Evolutionary conservation across 2,329 filamentous ascomycete species (phyloP).

Genomic region (Alternaria novae-zelandiae): DNA sequence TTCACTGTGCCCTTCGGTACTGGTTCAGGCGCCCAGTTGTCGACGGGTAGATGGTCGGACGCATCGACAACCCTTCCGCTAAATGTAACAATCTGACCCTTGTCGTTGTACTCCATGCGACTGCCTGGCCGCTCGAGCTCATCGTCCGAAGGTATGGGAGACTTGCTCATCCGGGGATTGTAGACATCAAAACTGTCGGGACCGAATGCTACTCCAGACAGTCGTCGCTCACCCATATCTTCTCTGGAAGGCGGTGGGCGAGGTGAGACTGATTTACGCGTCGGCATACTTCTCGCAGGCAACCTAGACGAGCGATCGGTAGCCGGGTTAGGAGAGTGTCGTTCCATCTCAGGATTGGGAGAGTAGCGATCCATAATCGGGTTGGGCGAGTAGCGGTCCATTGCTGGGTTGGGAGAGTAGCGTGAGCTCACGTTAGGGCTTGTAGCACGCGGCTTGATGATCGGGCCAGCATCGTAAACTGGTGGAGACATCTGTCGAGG

Average conservation of each 20-base stretch:
- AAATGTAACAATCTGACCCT: constrained; percentile 75
- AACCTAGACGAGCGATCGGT: constrained; percentile 47
- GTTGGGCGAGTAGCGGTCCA: background rate
- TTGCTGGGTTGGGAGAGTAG: constrained; percentile 22
- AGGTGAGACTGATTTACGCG: constrained; percentile 77
- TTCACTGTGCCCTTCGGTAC: constrained; percentile 63
- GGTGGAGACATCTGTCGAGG: constrained; percentile 44
- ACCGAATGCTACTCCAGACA: constrained; percentile 72
- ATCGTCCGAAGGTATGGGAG: constrained; percentile 29
- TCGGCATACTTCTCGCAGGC: constrained; percentile 56
- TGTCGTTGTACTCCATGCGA: constrained; percentile 56
- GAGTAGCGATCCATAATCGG: constrained; percentile 16
- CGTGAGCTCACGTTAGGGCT: constrained; percentile 50
- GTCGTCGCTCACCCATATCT: constrained; percentile 52
- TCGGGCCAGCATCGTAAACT: constrained; percentile 48
- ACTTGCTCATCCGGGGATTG: constrained; percentile 61
- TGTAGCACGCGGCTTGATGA: constrained; percentile 52
- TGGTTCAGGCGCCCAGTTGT: constrained; percentile 79
- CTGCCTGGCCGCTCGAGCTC: constrained; percentile 37
- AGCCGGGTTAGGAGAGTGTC: constrained; percentile 32
- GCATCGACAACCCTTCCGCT: constrained; percentile 81
- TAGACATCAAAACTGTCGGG: constrained; percentile 78
- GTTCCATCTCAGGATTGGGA: constrained; percentile 14
- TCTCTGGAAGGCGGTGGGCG: constrained; percentile 60
- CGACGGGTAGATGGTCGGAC: constrained; percentile 78